phyloP scores from a whole-genome alignment of 768 basidiomycete species.

The Boletus sp. region DNA sequence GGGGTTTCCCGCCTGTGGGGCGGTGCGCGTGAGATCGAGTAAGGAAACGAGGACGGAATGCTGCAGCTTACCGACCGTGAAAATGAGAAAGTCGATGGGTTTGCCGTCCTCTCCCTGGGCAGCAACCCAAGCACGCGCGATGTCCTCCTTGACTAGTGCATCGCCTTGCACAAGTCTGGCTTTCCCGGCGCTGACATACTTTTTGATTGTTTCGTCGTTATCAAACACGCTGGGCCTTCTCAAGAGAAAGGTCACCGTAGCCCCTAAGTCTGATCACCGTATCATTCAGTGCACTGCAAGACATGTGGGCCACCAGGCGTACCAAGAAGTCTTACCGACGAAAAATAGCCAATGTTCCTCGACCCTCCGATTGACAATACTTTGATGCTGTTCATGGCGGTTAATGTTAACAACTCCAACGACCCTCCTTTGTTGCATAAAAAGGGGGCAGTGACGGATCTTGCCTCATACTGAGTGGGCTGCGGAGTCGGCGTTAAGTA shows the following conservation, averaged over 20 bases:
- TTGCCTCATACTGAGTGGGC: background rate
- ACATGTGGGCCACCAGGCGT: conserved; percentile 2
- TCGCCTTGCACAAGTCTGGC: conserved; percentile 60
- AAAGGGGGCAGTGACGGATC: background rate
- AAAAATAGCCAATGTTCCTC: conserved; percentile 52
- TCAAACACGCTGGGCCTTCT: conserved; percentile 53
- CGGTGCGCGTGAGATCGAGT: background rate
- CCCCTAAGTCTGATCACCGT: conserved; percentile 48
- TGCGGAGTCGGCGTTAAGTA: too few relatives aligned
- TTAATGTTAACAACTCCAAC: background rate
- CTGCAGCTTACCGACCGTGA: conserved; percentile 52
- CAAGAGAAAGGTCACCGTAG: conserved; percentile 61
- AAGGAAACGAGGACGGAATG: background rate
- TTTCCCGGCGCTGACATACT: conserved; percentile 45
- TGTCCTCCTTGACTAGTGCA: conserved; percentile 50
- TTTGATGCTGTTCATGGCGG: conserved; percentile 19
- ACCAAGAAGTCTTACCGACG: conserved; percentile 49
- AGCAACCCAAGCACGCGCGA: conserved; percentile 49
- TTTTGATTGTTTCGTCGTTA: conserved; percentile 48
- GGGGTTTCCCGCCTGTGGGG: conserved; percentile 28
- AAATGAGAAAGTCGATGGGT: conserved; percentile 53
- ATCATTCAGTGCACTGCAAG: background rate
- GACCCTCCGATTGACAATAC: conserved; percentile 52
- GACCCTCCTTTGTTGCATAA: background rate
- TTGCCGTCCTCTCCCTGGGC: conserved; percentile 24